These are phyloP conservation scores for Neurospora sp. DNA, from an alignment of 2,329 filamentous ascomycete genomes.

Conservation along the genomic window DNA sequence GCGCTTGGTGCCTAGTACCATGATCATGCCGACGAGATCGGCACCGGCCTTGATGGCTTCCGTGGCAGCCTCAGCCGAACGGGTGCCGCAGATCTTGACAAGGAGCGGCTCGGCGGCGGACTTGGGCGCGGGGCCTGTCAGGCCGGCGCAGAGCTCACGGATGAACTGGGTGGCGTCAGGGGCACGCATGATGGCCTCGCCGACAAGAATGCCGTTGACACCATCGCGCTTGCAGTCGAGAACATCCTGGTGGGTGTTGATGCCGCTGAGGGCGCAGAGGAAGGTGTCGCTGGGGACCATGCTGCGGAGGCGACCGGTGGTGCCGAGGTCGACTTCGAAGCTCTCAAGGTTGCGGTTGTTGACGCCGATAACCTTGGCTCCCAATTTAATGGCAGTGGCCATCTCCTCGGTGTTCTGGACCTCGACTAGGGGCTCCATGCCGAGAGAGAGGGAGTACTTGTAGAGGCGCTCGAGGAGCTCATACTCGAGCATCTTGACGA, in stretches of 20 bases:
- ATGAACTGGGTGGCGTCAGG: conserved; percentile 77
- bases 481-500: conserved; percentile 92
- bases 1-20: conserved; percentile 73
- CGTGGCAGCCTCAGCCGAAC: conserved; percentile 69
- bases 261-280: conserved; percentile 89
- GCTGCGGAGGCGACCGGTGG: conserved; percentile 77
- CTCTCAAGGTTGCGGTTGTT: conserved; percentile 96
- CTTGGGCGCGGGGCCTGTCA: conserved; percentile 25
- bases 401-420: conserved; percentile 94
- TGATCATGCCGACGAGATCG: conserved; percentile 86
- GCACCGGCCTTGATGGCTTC: conserved; percentile 79
- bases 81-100: conserved; percentile 93
- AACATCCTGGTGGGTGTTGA: conserved; percentile 81
- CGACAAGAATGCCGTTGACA: conserved; percentile 86
- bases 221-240: conserved; percentile 79
- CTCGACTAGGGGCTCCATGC: conserved; percentile 96
- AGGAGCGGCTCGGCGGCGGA: conserved; percentile 42
- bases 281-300: conserved; percentile 80
- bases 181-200: conserved; percentile 92
- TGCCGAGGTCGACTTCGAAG: conserved; percentile 92
- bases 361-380: conserved; percentile 86
- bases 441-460: conserved; percentile 76
- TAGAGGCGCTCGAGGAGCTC: conserved; percentile 69
- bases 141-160: conserved; percentile 63
- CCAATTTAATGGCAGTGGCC: conserved; percentile 74